These are phyloP conservation scores for Lactarius tabidus DNA, from an alignment of 768 basidiomycete genomes.

Conservation along the genomic window DNA sequence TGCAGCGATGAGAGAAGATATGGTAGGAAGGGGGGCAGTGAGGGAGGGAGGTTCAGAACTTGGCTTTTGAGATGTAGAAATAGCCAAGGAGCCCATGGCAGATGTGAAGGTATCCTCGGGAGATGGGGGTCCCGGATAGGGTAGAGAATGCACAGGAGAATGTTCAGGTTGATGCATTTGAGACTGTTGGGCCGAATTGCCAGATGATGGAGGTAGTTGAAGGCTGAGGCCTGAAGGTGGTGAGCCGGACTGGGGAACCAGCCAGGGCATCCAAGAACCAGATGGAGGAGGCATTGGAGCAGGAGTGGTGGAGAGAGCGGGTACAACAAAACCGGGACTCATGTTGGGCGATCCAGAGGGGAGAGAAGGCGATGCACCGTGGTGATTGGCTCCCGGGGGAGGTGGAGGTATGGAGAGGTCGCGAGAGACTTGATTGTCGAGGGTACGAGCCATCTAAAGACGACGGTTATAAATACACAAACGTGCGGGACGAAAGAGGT, in stretches of 20 bases:
- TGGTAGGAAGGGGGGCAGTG: constrained; percentile 65
- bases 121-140: background rate
- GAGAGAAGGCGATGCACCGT: constrained; percentile 28
- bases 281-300: constrained; percentile 27
- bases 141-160: background rate
- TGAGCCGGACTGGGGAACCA: constrained; percentile 28
- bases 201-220: constrained; percentile 28
- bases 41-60: constrained; percentile 43
- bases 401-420: constrained; percentile 26
- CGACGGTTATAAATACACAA: constrained; percentile 19
- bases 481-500: constrained; percentile 14
- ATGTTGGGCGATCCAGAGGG: constrained; percentile 26
- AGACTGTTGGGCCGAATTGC: constrained; percentile 24
- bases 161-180: background rate
- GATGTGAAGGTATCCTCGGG: constrained; percentile 21
- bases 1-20: constrained; percentile 53
- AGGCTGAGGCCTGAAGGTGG: constrained; percentile 28
- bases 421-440: constrained; percentile 45
- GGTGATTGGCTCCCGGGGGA: constrained; percentile 24
- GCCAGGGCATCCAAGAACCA: constrained; percentile 31
- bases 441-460: constrained; percentile 56
- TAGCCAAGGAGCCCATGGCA: constrained; percentile 25
- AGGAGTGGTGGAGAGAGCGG: constrained; percentile 9
- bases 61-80: constrained; percentile 28
- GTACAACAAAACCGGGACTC: constrained; percentile 25